A percentile compares a stretch with the other conserved stretches of the same genome.
Evolutionary conservation across 805 yeast genomes (phyloP).

Genomic region (Huiozyma sinensis): DNA sequence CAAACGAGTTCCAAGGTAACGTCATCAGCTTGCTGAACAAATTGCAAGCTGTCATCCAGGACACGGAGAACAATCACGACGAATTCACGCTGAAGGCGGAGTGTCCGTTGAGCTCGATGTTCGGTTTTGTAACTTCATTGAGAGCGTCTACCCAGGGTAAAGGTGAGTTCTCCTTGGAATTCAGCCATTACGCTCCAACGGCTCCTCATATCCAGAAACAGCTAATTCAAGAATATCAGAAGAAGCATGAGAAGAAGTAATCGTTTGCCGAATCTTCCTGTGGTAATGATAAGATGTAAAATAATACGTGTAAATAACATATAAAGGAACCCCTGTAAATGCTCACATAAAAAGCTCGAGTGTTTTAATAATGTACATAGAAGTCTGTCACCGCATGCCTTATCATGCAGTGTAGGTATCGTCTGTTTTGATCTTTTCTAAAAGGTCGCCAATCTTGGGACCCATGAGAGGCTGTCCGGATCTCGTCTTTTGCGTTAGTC

Average conservation of each 20-base stretch:
- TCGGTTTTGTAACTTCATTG: conserved; percentile 89
- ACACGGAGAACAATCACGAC: conserved; percentile 87
- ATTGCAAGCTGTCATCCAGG: conserved; percentile 82
- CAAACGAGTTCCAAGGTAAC: conserved; percentile 90
- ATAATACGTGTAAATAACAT: neutral
- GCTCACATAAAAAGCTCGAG: neutral
- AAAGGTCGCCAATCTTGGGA: conserved; percentile 66
- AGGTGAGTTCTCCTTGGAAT: conserved; percentile 94
- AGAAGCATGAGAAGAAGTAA: conserved; percentile 36
- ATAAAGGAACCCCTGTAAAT: conserved; percentile 4
- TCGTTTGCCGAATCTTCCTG: neutral
- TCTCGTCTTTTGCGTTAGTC: conserved; percentile 44
- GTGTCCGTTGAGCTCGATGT: conserved; percentile 92
- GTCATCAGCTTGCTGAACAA: conserved; percentile 89
- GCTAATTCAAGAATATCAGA: conserved; percentile 72
- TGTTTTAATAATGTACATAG: neutral
- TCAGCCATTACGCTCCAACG: conserved; percentile 84
- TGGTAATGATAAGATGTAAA: neutral
- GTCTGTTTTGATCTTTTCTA: conserved; percentile 63
- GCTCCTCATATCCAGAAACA: conserved; percentile 84
- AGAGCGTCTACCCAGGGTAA: conserved; percentile 98
- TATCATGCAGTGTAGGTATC: conserved; percentile 21
- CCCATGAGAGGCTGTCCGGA: conserved; percentile 88
- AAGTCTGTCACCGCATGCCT: neutral
- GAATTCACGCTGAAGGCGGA: conserved; percentile 91